Evolutionary conservation across 2,329 filamentous ascomycete species (phyloP), one percentile per base, ranked within the genome.

Genomic region (Scytalidium lignicola): DNA sequence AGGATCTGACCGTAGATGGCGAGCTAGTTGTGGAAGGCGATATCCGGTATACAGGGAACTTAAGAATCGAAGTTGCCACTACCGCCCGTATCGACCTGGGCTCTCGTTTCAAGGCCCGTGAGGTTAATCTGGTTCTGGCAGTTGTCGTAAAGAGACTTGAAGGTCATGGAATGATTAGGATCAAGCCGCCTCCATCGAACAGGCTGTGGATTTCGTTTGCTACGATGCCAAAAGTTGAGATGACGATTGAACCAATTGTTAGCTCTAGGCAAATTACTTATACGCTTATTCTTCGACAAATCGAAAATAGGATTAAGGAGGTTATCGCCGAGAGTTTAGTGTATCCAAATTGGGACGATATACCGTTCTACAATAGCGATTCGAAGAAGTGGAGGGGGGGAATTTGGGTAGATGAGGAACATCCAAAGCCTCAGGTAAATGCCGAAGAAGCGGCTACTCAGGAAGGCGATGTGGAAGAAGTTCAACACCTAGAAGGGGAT

Each of bases 251-350:
- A 65, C 93, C 93, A 3, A 91, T 99, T 58, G 90, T 99, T 45
- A 96, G 91, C 70, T 87, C 90, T 13, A 83, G 92, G 50, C 92
- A 97, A 65, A 96, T 99, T 56, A 97, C 93, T 0, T 97, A 96
- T 67, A 88, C 86, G 1, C 80, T 96, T 51, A 93, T 99, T 48
- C 76, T 97, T 12, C 83, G 90, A 44, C 89, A 95, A 53, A 97
- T 99, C 51, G 93, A 99, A 68, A 95, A 88, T 62, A 80, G 90
- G 44, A 96, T 99, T 65, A 88, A 95, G 62, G 91, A 96, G 67
- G 90, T 96, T 8, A 78, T 99, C 52, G 88, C 87, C 9, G 93
- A 99, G 69, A 96, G 90, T 1, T 67, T 97, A 18, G 93, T 99
- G 2, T 74, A 86, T 49, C 93, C 93, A 0, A 95, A 95, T 63